These are phyloP conservation scores for Chamaecrista fasciculata DNA, from an alignment of 306 rosid species.

Conservation along the genomic window DNA sequence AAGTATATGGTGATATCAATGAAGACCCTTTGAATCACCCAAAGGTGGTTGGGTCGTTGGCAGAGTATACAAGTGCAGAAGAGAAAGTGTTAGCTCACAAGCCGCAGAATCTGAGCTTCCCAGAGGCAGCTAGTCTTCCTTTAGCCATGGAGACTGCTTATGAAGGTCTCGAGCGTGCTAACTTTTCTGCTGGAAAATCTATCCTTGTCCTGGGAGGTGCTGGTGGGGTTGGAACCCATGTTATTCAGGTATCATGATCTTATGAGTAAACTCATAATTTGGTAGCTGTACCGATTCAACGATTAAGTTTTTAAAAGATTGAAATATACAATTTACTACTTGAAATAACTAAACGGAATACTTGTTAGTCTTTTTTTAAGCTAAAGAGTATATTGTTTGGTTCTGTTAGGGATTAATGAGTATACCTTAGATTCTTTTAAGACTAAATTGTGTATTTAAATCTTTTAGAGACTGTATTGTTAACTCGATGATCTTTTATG, in stretches of 20 bases:
- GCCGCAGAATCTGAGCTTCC: slow-evolving; percentile 61
- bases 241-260: slow-evolving; percentile 49
- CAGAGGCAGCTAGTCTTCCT: slow-evolving; percentile 83
- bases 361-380: no score
- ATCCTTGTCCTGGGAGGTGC: slow-evolving; percentile 77
- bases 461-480: no score
- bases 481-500: no score
- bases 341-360: no score
- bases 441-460: no score
- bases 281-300: no score
- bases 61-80: slow-evolving; percentile 64
- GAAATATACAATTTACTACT: no score
- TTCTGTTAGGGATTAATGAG: no score
- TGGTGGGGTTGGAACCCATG: slow-evolving; percentile 64
- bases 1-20: slow-evolving; percentile 63
- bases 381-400: no score
- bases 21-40: slow-evolving; percentile 38
- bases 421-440: no score
- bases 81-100: slow-evolving; percentile 63
- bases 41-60: slow-evolving; percentile 53
- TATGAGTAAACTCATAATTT: no score
- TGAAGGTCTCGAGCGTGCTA: slow-evolving; percentile 53
- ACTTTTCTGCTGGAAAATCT: slow-evolving; percentile 52
- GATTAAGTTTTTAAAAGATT: no score
- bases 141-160: slow-evolving; percentile 61